Conservation (phyloP, 306 rosid species). For the Purshia tridentata region DNA sequence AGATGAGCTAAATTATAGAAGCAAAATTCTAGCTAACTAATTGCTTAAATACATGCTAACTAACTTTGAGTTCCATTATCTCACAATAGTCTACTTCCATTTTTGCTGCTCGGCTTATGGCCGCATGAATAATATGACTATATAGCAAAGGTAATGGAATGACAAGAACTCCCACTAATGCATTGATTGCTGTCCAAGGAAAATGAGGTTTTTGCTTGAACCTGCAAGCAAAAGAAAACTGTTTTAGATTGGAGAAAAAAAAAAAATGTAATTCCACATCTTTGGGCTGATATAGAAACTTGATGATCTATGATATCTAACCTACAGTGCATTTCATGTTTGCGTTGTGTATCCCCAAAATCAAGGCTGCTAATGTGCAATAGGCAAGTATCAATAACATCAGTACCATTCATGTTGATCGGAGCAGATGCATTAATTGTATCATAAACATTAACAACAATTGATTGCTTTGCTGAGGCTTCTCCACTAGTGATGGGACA, state of each 20-base stretch:
- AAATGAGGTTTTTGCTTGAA: slow-evolving; percentile 73
- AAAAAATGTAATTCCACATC: slow-evolving; percentile 15
- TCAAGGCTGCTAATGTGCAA: slow-evolving; percentile 66
- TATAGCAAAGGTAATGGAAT: slow-evolving; percentile 81
- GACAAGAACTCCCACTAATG: slow-evolving; percentile 61
- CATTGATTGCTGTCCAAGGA: slow-evolving; percentile 74
- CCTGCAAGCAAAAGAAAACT: slow-evolving; percentile 40
- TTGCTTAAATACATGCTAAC: no score
- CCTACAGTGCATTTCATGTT: no score
- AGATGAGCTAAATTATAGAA: no score
- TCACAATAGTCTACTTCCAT: slow-evolving; percentile 69
- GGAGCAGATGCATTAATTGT: slow-evolving; percentile 68
- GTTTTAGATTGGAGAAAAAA: slow-evolving; percentile 8
- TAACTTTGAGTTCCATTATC: slow-evolving; percentile 67
- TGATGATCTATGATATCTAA: slow-evolving; percentile 34
- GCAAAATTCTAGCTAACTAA: no score
- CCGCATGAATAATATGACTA: slow-evolving; percentile 76
- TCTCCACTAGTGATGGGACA: slow-evolving; percentile 92
- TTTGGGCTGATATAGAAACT: slow-evolving; percentile 14
- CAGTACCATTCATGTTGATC: slow-evolving; percentile 88
- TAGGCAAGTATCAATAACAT: slow-evolving; percentile 71
- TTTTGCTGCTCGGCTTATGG: slow-evolving; percentile 70
- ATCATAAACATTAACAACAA: slow-evolving; percentile 93
- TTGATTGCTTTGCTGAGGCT: slow-evolving; percentile 94
- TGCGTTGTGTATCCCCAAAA: slow-evolving; percentile 92